Evolutionary conservation across 78 protist species (phyloP).

Genomic region (slime mould (Dictyostelium discoideum)): DNA sequence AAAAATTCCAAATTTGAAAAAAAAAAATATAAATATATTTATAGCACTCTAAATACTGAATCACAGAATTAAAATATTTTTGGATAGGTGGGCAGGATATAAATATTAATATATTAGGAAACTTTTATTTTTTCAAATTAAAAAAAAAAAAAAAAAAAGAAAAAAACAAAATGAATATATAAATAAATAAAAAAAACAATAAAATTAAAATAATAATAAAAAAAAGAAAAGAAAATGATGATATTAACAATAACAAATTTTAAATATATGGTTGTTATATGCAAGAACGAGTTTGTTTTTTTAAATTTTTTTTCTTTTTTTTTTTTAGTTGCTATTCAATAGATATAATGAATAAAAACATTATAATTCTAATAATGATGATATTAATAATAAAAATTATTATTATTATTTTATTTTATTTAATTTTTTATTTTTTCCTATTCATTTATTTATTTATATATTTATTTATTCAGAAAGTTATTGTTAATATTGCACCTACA

Average conservation of each 20-base stretch:
- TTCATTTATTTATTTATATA: no score
- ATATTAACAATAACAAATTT: neutral
- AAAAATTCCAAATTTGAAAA: neutral
- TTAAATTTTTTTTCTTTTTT: no score
- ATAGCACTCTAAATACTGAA: neutral
- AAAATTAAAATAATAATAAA: no score
- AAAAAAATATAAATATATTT: no score
- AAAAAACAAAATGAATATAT: no score
- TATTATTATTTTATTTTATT: no score
- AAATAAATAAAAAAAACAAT: no score
- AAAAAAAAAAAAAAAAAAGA: no score
- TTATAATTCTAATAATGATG: neutral
- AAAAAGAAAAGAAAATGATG: neutral
- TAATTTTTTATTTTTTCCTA: no score
- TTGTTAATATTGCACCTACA: neutral
- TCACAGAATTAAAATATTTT: neutral
- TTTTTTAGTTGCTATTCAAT: neutral
- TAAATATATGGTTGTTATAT: neutral
- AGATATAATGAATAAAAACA: neutral
- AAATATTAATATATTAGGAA: neutral
- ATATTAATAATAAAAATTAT: no score
- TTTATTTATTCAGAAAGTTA: no score
- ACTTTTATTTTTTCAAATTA: neutral
- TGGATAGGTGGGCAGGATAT: neutral
- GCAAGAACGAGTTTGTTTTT: neutral